phyloP scores from a whole-genome alignment of 208 protist genomes.

The Leptomonas pyrrhocoris region DNA sequence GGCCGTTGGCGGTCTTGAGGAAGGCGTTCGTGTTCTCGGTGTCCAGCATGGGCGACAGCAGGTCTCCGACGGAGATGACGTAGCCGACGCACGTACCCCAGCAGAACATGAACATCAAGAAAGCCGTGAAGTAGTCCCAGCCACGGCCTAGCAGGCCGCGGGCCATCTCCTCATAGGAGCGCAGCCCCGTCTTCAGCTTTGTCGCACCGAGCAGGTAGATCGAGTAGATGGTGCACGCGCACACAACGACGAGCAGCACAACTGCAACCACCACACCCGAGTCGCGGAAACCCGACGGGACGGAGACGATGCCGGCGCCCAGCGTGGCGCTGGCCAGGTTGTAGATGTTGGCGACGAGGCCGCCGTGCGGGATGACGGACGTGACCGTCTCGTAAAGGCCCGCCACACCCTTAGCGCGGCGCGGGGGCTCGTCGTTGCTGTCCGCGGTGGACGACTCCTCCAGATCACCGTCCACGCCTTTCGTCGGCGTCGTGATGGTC shows the following conservation, averaged over 20 bases:
- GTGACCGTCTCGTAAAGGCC: constrained; percentile 10
- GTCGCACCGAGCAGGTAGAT: constrained; percentile 63
- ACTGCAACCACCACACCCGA: constrained; percentile 67
- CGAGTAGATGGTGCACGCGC: constrained; percentile 76
- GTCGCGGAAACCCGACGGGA: constrained; percentile 69
- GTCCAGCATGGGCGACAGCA: constrained; percentile 65
- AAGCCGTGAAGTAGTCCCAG: constrained; percentile 73
- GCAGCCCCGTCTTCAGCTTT: constrained; percentile 68
- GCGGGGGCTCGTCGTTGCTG: background rate
- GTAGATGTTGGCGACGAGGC: constrained; percentile 62
- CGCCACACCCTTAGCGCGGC: background rate
- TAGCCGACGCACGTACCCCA: constrained; percentile 83
- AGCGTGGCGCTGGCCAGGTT: constrained; percentile 81
- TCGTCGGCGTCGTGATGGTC: background rate
- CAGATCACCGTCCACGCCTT: constrained; percentile 1
- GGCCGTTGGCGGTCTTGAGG: constrained; percentile 41
- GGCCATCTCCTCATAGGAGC: constrained; percentile 83
- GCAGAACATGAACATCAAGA: constrained; percentile 83
- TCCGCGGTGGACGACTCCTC: background rate
- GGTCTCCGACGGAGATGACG: constrained; percentile 73
- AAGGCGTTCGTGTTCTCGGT: constrained; percentile 38
- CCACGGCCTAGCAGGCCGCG: constrained; percentile 58
- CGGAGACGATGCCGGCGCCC: constrained; percentile 76
- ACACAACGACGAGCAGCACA: constrained; percentile 55
- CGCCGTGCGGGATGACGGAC: constrained; percentile 73